These are phyloP conservation scores for Coleophoma eucalyptorum DNA, from an alignment of 2,329 filamentous ascomycete species.

Conservation along the genomic window DNA sequence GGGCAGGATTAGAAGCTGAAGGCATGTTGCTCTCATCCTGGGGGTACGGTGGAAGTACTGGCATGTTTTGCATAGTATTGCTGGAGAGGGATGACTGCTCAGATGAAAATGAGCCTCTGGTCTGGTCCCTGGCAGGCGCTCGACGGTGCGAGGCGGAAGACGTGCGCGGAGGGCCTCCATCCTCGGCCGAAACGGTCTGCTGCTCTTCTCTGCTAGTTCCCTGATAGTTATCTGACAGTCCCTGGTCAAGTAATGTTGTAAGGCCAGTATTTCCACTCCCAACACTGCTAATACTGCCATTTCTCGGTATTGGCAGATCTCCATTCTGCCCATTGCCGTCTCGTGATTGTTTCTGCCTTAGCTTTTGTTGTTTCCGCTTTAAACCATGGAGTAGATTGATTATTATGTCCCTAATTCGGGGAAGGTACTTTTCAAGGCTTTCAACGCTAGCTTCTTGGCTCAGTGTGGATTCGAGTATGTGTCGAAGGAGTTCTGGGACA, in stretches of 20 bases:
- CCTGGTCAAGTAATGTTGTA: constrained; percentile 56
- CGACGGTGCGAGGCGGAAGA: constrained; percentile 23
- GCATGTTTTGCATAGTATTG: constrained; percentile 70
- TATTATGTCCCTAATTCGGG: constrained; percentile 95
- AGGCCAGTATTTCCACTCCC: constrained; percentile 54
- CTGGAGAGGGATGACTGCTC: constrained; percentile 70
- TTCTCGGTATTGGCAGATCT: constrained; percentile 25
- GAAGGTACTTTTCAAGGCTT: constrained; percentile 90
- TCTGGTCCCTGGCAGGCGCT: constrained; percentile 43
- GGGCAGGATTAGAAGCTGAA: constrained; percentile 37
- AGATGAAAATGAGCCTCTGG: constrained; percentile 45
- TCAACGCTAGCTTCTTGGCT: constrained; percentile 94
- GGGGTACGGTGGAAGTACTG: constrained; percentile 70
- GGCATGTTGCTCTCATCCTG: constrained; percentile 51
- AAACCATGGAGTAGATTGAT: constrained; percentile 94
- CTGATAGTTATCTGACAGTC: constrained; percentile 27
- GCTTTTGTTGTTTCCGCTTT: constrained; percentile 93
- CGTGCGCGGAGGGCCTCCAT: constrained; percentile 42
- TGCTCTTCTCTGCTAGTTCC: constrained; percentile 11
- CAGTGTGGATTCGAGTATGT: constrained; percentile 90
- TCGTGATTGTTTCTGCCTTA: constrained; percentile 60
- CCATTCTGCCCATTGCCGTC: constrained; percentile 31
- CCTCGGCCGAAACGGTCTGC: constrained; percentile 19
- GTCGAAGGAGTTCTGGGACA: constrained; percentile 84
- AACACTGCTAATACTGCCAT: constrained; percentile 55